Percentiles rank a stretch among this genome's conserved stretches.
Conservation (phyloP, 176 grass and related monocot genomes). For the Oryza rufipogon region DNA sequence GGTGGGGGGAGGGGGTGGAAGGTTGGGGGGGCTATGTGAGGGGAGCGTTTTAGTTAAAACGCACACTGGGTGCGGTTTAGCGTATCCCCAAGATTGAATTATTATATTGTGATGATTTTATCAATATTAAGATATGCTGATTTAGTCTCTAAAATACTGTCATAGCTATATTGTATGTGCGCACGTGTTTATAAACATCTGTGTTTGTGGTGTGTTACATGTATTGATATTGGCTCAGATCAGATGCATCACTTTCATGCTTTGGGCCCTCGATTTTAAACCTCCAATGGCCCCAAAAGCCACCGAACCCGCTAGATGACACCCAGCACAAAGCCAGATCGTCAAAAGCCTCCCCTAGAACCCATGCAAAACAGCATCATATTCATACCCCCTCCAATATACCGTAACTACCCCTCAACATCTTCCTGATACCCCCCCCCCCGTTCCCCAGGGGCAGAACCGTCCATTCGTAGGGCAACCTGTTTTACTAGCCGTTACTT, state of each 20-base stretch:
- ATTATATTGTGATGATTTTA: too few species aligned
- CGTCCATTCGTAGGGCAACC: background rate
- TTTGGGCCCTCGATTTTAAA: background rate
- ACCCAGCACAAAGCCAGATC: background rate
- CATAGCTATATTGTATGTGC: too few species aligned
- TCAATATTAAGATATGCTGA: too few species aligned
- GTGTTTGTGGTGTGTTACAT: background rate
- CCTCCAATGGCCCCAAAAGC: background rate
- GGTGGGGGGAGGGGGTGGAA: too few species aligned
- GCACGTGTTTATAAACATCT: too few species aligned
- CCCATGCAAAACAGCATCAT: background rate
- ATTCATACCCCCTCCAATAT: background rate
- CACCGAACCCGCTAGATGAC: background rate
- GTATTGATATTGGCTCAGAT: background rate
- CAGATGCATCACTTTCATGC: background rate
- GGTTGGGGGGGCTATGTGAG: too few species aligned
- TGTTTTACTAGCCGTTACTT: slow-evolving; percentile 47
- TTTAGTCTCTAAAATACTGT: too few species aligned
- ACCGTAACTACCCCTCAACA: background rate
- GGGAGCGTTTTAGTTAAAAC: too few species aligned
- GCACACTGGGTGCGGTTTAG: too few species aligned
- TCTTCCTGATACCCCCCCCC: rapidly evolving
- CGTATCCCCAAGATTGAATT: too few species aligned
- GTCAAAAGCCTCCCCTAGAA: background rate
- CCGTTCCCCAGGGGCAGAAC: background rate